Percentiles rank a stretch among this genome's conserved stretches.
phyloP scores from a whole-genome alignment of 805 yeast genomes.

The Maudiozyma saulgeensis region DNA sequence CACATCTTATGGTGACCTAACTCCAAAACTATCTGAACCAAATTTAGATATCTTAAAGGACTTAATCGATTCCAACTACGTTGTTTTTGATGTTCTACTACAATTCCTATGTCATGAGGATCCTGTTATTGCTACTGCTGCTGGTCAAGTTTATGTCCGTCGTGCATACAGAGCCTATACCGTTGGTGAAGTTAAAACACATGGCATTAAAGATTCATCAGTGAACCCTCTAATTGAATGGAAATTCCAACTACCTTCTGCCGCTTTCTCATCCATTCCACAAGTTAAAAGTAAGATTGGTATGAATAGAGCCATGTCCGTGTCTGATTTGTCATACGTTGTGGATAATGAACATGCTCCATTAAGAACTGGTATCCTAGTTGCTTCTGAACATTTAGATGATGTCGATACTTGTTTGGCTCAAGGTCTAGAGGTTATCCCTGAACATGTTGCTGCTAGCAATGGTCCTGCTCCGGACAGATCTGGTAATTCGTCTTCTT shows the following conservation, averaged over 20 bases:
- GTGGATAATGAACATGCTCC: slow-evolving; percentile 62
- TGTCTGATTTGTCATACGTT: slow-evolving; percentile 81
- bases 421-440: slow-evolving; percentile 65
- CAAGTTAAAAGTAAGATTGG: slow-evolving; percentile 37
- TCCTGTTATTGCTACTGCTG: slow-evolving; percentile 86
- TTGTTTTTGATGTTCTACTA: slow-evolving; percentile 90
- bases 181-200: slow-evolving; percentile 64
- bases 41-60: slow-evolving; percentile 72
- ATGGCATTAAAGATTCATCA: slow-evolving; percentile 22
- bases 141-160: slow-evolving; percentile 92
- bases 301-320: slow-evolving; percentile 83
- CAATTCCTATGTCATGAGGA: slow-evolving; percentile 81
- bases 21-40: slow-evolving; percentile 69
- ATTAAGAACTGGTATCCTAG: slow-evolving; percentile 74
- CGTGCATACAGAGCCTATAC: slow-evolving; percentile 96
- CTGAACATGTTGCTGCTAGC: slow-evolving; percentile 34
- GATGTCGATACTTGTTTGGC: slow-evolving; percentile 77
- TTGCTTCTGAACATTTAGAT: slow-evolving; percentile 73
- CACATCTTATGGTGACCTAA: slow-evolving; percentile 79
- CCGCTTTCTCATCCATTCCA: slow-evolving; percentile 66
- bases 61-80: slow-evolving; percentile 91
- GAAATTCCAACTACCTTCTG: slow-evolving; percentile 80
- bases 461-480: slow-evolving; percentile 44
- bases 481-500: slow-evolving; percentile 31
- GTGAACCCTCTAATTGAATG: slow-evolving; percentile 70